phyloP scores from a whole-genome alignment of 305 asterid genomes.

The Fraxinus platypoda region DNA sequence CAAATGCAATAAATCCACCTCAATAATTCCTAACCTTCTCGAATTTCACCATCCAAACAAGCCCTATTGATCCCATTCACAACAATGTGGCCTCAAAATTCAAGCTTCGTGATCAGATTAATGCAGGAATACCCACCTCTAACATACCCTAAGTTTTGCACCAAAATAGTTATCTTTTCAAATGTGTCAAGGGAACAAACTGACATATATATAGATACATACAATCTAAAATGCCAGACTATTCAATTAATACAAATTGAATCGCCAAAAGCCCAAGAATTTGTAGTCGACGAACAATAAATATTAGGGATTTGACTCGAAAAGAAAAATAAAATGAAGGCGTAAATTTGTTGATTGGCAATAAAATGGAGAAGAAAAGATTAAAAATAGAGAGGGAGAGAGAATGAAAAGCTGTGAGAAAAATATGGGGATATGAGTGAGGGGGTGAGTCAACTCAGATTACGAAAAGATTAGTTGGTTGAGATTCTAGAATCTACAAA shows the following conservation, averaged over 20 bases:
- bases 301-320: not conserved
- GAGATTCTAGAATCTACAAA: not conserved
- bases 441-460: not conserved
- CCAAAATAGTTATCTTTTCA: slow-evolving; percentile 2
- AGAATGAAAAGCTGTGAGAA: not conserved
- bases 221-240: slow-evolving; percentile 2
- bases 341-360: not conserved
- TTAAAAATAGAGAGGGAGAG: not conserved
- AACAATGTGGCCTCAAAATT: slow-evolving; percentile 7
- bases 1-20: slow-evolving; percentile 28
- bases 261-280: slow-evolving; percentile 11
- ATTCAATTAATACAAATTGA: not conserved
- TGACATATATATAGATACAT: not conserved
- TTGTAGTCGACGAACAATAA: not conserved
- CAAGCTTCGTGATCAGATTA: slow-evolving; percentile 16
- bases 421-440: not conserved
- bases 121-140: slow-evolving; percentile 7
- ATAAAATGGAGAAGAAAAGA: not conserved
- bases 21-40: slow-evolving; percentile 26
- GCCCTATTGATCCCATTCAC: slow-evolving; percentile 35
- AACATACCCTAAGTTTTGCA: slow-evolving; percentile 15
- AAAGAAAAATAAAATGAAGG: slow-evolving; percentile 1
- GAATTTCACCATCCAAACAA: slow-evolving; percentile 28
- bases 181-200: slow-evolving; percentile 11
- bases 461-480: not conserved